Conservation (phyloP, 1,284 basidiomycete genomes). For the Ustilago sp. region DNA sequence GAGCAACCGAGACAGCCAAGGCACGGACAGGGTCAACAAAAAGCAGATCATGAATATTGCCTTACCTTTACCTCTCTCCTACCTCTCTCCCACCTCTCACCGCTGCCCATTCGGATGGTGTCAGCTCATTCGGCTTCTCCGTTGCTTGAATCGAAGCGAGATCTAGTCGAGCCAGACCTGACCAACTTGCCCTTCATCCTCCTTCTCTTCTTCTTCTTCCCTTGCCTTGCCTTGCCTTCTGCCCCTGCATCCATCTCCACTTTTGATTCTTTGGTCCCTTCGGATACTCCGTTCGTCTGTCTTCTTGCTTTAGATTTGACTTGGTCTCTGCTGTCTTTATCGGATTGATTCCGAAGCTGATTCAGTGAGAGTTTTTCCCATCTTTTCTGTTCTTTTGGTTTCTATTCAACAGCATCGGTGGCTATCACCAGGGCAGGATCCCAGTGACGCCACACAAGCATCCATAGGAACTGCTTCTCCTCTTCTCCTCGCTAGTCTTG, state of each 20-base stretch:
- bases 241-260: neutral
- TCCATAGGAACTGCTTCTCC: neutral
- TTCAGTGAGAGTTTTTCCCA: neutral
- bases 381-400: neutral
- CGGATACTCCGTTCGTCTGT: too few species aligned
- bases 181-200: neutral
- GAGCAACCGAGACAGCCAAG: slow-evolving; percentile 1
- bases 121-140: slow-evolving; percentile 4
- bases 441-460: neutral
- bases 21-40: neutral
- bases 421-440: neutral
- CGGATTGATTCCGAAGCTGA: neutral
- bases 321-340: neutral
- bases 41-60: neutral
- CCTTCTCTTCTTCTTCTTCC: neutral
- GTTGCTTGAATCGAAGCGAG: neutral
- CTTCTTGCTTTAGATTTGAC: neutral
- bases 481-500: too few species aligned
- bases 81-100: neutral
- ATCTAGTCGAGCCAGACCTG: neutral
- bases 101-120: slow-evolving; percentile 2
- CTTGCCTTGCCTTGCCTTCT: neutral
- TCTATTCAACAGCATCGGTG: neutral
- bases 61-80: neutral
- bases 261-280: neutral